Percentiles rank a stretch among this genome's conserved stretches.
Conservation (phyloP, 768 basidiomycete genomes). For the Clitopilus hobsonii region DNA sequence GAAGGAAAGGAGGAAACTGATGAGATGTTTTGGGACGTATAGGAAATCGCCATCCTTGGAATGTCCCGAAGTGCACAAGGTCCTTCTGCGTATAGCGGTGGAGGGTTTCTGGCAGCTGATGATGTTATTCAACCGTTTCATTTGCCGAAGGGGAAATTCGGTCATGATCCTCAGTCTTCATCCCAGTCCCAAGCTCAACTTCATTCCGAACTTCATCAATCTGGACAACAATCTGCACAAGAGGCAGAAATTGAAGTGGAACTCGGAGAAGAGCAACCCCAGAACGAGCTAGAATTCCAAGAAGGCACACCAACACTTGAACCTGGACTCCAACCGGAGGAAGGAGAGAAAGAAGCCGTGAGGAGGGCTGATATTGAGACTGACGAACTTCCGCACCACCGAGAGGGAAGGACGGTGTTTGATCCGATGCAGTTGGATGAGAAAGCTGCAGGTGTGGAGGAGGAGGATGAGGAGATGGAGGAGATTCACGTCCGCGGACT, state of each 20-base stretch:
- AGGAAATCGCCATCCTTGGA: constrained; percentile 13
- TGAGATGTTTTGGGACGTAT: no score
- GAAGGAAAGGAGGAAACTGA: no score
- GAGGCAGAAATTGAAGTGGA: no score
- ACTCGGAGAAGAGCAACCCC: no score
- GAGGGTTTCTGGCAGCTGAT: constrained; percentile 70
- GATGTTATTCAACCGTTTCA: constrained; percentile 71
- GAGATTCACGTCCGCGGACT: background rate
- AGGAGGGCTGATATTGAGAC: background rate
- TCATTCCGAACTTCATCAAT: no score
- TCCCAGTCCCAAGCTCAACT: no score
- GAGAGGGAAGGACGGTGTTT: background rate
- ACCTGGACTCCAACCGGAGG: background rate
- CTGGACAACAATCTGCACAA: no score
- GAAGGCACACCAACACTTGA: constrained; percentile 12
- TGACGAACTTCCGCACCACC: background rate
- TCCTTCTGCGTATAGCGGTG: constrained; percentile 27
- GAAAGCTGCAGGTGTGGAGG: background rate
- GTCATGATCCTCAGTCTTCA: no score
- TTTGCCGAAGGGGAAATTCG: constrained; percentile 46
- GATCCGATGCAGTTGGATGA: background rate
- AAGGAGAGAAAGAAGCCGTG: background rate
- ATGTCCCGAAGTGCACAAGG: background rate
- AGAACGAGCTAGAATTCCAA: constrained; percentile 9
- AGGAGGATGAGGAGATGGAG: background rate